phyloP scores from a whole-genome alignment of 352 stramenopile genomes.

The Thalassiosira livingstoniorum region DNA sequence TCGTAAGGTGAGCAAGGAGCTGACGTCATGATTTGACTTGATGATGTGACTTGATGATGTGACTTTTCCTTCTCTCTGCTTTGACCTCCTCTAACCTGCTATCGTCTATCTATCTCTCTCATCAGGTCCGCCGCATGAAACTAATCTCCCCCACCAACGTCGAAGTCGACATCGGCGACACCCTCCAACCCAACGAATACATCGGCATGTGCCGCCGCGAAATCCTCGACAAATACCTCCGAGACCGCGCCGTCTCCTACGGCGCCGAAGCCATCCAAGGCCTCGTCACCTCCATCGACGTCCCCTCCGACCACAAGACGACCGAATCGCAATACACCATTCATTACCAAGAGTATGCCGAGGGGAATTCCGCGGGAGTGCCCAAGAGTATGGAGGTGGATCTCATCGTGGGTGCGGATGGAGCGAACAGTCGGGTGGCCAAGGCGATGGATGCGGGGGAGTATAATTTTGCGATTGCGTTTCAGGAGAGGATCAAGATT shows the following conservation, averaged over 20 bases:
- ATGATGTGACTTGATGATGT: neutral
- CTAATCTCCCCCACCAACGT: slow-evolving; percentile 89
- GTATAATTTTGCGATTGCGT: slow-evolving; percentile 92
- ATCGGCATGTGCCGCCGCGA: slow-evolving; percentile 91
- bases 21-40: neutral
- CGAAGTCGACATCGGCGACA: slow-evolving; percentile 90
- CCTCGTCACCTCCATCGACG: slow-evolving; percentile 88
- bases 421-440: slow-evolving; percentile 89
- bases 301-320: slow-evolving; percentile 79
- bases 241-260: slow-evolving; percentile 85
- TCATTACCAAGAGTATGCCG: slow-evolving; percentile 81
- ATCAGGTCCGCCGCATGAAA: slow-evolving; percentile 89
- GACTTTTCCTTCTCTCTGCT: slow-evolving; percentile 1
- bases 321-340: slow-evolving; percentile 79
- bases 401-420: slow-evolving; percentile 89
- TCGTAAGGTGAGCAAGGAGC: slow-evolving; percentile 82
- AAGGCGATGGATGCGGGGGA: slow-evolving; percentile 90
- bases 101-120: too few species aligned
- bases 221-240: slow-evolving; percentile 89
- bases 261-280: slow-evolving; percentile 87
- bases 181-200: slow-evolving; percentile 89
- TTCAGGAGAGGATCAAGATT: slow-evolving; percentile 92
- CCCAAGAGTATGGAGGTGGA: slow-evolving; percentile 84
- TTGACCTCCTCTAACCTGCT: too few species aligned
- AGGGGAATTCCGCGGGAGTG: slow-evolving; percentile 69